phyloP scores from a whole-genome alignment of 2,329 filamentous ascomycete genomes.

The Monilinia vaccinii-corymbosi region DNA sequence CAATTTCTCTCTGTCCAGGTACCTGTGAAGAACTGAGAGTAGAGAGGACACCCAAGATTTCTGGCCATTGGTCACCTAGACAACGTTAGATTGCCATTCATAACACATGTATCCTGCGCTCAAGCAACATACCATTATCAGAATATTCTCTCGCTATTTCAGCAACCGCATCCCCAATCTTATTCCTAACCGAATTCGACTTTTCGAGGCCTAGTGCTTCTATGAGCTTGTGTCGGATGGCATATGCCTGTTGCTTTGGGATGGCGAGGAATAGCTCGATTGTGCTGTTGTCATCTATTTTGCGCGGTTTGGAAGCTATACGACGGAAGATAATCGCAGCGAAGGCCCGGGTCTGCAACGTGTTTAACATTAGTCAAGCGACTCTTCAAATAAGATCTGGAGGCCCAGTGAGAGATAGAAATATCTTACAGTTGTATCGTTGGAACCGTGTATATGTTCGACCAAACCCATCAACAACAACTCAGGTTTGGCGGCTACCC shows the following conservation, averaged over 20 bases:
- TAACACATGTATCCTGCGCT: not conserved
- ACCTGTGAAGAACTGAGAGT: constrained; percentile 82
- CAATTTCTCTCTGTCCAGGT: constrained; percentile 76
- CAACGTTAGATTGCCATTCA: constrained; percentile 12
- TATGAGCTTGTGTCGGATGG: constrained; percentile 77
- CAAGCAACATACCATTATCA: constrained; percentile 62
- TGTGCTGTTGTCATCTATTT: constrained; percentile 60
- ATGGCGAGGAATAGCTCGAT: constrained; percentile 83
- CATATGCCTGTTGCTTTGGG: constrained; percentile 59
- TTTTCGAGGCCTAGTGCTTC: constrained; percentile 66
- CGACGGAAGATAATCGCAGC: constrained; percentile 89
- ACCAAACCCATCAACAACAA: constrained; percentile 87
- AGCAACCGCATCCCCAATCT: constrained; percentile 94
- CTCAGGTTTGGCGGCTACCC: constrained; percentile 74
- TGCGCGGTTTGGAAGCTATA: constrained; percentile 82
- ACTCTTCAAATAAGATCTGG: too few relatives aligned
- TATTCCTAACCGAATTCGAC: constrained; percentile 72
- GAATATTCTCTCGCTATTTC: constrained; percentile 93
- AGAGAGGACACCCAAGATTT: constrained; percentile 79
- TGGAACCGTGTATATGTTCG: constrained; percentile 78
- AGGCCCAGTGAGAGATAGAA: too few relatives aligned
- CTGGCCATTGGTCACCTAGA: constrained; percentile 76
- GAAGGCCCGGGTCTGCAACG: constrained; percentile 72
- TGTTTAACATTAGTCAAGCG: not conserved
- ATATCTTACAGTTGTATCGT: constrained; percentile 31